Conservation (phyloP, 2,329 filamentous ascomycete species). For the Fusarium sambucinum region DNA sequence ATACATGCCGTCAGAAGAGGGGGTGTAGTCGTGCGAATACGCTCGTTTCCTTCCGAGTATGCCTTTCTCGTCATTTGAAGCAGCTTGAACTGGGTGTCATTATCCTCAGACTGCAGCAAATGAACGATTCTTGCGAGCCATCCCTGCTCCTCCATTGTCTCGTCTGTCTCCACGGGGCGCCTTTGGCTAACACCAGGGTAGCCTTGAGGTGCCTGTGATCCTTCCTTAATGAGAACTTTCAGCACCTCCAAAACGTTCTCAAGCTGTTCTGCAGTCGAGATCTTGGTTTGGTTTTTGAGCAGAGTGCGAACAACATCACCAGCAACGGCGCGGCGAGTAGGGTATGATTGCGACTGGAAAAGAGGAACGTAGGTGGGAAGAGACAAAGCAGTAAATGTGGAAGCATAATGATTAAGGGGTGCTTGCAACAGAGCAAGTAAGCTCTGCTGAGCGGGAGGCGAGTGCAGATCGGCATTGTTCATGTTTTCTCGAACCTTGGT, state of each 20-base stretch:
- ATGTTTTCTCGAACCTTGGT: constrained; percentile 88
- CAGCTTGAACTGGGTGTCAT: constrained; percentile 94
- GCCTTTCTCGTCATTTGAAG: constrained; percentile 89
- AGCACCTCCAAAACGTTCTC: constrained; percentile 91
- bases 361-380: constrained; percentile 93
- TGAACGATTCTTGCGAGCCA: constrained; percentile 95
- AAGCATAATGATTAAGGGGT: constrained; percentile 89
- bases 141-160: constrained; percentile 97
- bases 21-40: constrained; percentile 94
- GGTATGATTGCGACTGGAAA: constrained; percentile 91
- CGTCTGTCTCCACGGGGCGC: constrained; percentile 86
- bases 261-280: constrained; percentile 81
- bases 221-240: constrained; percentile 93
- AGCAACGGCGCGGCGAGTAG: constrained; percentile 89
- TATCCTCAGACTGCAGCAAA: constrained; percentile 83
- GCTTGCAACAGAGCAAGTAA: constrained; percentile 91
- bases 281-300: constrained; percentile 83
- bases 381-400: constrained; percentile 94
- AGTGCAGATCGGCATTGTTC: constrained; percentile 96
- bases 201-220: constrained; percentile 82
- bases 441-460: constrained; percentile 86
- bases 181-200: constrained; percentile 86
- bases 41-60: constrained; percentile 91
- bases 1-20: constrained; percentile 90
- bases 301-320: constrained; percentile 87